A percentile compares a stretch with the other conserved stretches of the same genome.
Conservation (phyloP, 1,284 basidiomycete species). For the Tetrapyrgos nigripes region DNA sequence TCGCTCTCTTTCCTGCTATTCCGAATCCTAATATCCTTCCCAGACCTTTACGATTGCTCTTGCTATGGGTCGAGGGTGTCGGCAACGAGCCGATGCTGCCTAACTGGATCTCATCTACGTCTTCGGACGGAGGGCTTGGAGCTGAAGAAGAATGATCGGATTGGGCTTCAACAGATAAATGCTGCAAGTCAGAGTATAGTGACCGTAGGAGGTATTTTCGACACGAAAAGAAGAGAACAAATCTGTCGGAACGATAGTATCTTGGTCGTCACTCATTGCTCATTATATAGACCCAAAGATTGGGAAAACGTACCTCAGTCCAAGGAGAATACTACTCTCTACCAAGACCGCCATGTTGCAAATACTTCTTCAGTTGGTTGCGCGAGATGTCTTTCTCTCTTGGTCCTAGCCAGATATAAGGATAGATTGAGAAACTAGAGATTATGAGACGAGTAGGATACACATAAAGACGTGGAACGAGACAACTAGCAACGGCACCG, state of each 20-base stretch:
- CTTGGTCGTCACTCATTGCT: neutral
- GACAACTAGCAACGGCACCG: too few species aligned
- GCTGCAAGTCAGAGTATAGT: conserved; percentile 63
- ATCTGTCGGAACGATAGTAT: conserved; percentile 34
- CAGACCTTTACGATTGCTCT: conserved; percentile 22
- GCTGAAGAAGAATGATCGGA: neutral
- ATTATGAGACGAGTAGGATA: too few species aligned
- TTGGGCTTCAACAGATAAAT: conserved; percentile 35
- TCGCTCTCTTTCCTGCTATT: conserved; percentile 32
- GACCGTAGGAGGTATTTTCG: conserved; percentile 58
- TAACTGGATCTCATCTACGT: conserved; percentile 41
- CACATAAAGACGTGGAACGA: too few species aligned
- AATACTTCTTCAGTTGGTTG: too few species aligned
- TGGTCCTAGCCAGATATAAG: too few species aligned
- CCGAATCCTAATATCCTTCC: conserved; percentile 28
- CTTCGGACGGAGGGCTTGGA: conserved; percentile 24
- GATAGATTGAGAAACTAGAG: too few species aligned
- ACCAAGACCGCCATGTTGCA: conserved; percentile 13
- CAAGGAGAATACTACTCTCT: conserved; percentile 17
- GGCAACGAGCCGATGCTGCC: conserved; percentile 44
- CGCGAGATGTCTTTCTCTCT: too few species aligned
- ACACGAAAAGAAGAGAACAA: conserved; percentile 56
- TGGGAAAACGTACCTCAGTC: conserved; percentile 10
- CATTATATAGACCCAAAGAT: neutral
- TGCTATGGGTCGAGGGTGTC: conserved; percentile 40